phyloP scores from a whole-genome alignment of 495 filamentous ascomycete species.

The Aspergillus incahuasiensis region DNA sequence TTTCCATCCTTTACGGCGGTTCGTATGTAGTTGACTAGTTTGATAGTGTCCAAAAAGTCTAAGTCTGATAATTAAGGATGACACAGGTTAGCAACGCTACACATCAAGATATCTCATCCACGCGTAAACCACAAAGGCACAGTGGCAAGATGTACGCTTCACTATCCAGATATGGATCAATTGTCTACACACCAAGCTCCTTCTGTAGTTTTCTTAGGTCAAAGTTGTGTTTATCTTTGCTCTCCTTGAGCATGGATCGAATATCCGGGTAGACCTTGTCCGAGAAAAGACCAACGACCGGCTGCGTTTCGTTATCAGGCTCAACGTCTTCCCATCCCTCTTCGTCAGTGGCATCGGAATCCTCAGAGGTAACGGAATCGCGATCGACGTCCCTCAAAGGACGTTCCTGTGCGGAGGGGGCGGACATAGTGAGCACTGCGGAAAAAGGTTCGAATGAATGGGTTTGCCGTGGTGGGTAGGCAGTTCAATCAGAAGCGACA shows the following conservation, averaged over 20 bases:
- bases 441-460: conserved; percentile 1
- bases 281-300: conserved; percentile 67
- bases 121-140: conserved; percentile 9
- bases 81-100: conserved; percentile 20
- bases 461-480: no score
- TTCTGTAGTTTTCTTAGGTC: conserved; percentile 66
- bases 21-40: conserved; percentile 80
- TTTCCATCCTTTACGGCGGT: conserved; percentile 49
- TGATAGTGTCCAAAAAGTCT: conserved; percentile 79
- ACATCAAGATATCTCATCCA: not conserved
- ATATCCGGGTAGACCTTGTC: conserved; percentile 62
- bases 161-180: conserved; percentile 9
- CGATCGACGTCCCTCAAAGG: conserved; percentile 27
- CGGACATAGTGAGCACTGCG: conserved; percentile 27
- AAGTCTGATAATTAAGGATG: conserved; percentile 43
- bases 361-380: conserved; percentile 34
- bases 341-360: conserved; percentile 52
- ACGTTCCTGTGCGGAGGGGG: conserved; percentile 19
- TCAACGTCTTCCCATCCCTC: conserved; percentile 82
- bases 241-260: conserved; percentile 64
- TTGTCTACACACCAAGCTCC: conserved; percentile 50
- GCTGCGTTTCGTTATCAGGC: conserved; percentile 58
- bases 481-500: not conserved
- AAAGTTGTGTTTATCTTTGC: conserved; percentile 65
- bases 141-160: conserved; percentile 11